Evolutionary conservation across 306 rosid species (phyloP), one percentile per base, ranked within the genome.

Genomic region (Castanea sativa): DNA sequence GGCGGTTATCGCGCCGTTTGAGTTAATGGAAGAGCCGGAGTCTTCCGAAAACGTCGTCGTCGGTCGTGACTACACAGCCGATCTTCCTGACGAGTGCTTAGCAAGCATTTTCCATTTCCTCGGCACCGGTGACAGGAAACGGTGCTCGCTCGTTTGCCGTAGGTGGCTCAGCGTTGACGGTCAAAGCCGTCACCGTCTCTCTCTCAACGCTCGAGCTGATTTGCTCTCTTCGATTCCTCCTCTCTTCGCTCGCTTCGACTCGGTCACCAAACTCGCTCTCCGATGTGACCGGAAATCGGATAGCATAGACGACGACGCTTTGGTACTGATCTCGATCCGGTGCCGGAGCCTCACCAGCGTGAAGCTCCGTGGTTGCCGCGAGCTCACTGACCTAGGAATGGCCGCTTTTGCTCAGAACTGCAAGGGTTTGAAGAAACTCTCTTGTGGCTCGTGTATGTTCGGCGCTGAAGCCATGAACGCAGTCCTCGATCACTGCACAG

Each of bases 51-150:
- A 41, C 6, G 75, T 56, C 2, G 2, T 30, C 3, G 38, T 23
- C 0, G 83, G 77, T 6, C 67, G 76, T 3, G 95, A 92, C 76
- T 88, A 60, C 77, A 89, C 91, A 0, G 67, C 80, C 2, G 83
- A 89, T 83, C 88, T 93, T 63, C 90, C 97, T 18, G 98, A 93
- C 53, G 98, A 93, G 74, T 88, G 90, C 43, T 29, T 93, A 79
- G 94, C 87, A 1, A 65, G 73, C 14, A 72, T 93, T 27, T 93
- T 91, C 19, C 86, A 85, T n/a, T 85, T 80, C 10, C 92, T 93
- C 18, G 73, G 85, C 82, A 18, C 90, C 80, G 80, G 57, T 3
- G 98, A 93, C 53, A 84, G 94, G 81, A 90, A 88, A 63, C 76
- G 27, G 2, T 85, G 94, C 75, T 91, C 98, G 13, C 77, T 88